These are phyloP conservation scores for Ophiostoma angusticollis DNA, from an alignment of 2,329 filamentous ascomycete genomes.

Conservation along the genomic window DNA sequence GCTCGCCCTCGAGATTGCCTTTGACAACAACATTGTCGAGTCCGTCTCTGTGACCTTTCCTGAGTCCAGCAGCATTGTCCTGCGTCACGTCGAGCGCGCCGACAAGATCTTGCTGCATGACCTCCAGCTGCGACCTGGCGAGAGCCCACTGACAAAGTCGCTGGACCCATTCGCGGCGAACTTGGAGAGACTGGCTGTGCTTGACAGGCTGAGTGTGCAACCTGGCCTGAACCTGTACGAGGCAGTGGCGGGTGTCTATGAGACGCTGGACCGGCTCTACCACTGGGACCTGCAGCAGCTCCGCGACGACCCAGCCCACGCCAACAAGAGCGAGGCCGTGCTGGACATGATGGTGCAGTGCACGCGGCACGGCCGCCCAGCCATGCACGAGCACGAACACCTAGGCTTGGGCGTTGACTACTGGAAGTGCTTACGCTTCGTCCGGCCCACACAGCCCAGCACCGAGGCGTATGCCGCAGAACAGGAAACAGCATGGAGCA, in stretches of 20 bases:
- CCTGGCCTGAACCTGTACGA: slow-evolving; percentile 64
- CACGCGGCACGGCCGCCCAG: slow-evolving; percentile 54
- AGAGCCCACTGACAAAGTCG: slow-evolving; percentile 55
- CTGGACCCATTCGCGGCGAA: slow-evolving; percentile 60
- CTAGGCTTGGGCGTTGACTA: slow-evolving; percentile 65
- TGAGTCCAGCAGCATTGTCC: slow-evolving; percentile 44
- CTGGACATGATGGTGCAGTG: slow-evolving; percentile 51
- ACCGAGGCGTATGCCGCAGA: background rate
- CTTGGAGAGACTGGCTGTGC: slow-evolving; percentile 51
- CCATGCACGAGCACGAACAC: slow-evolving; percentile 54
- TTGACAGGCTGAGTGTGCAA: slow-evolving; percentile 59
- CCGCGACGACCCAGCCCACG: slow-evolving; percentile 33
- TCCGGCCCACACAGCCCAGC: slow-evolving; percentile 19
- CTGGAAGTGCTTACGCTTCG: slow-evolving; percentile 53
- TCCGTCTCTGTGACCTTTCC: slow-evolving; percentile 51
- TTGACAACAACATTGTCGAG: slow-evolving; percentile 49
- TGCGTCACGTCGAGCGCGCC: slow-evolving; percentile 47
- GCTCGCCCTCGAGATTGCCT: slow-evolving; percentile 47
- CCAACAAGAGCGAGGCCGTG: slow-evolving; percentile 33
- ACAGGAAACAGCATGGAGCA: slow-evolving; percentile 46
- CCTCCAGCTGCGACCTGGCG: slow-evolving; percentile 44
- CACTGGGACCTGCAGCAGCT: slow-evolving; percentile 53
- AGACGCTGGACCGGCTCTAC: slow-evolving; percentile 56
- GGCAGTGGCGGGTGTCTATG: slow-evolving; percentile 60
- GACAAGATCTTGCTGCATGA: slow-evolving; percentile 53